Evolutionary conservation across 495 filamentous ascomycete genomes (phyloP).

Genomic region (Podospora pseudocomata): DNA sequence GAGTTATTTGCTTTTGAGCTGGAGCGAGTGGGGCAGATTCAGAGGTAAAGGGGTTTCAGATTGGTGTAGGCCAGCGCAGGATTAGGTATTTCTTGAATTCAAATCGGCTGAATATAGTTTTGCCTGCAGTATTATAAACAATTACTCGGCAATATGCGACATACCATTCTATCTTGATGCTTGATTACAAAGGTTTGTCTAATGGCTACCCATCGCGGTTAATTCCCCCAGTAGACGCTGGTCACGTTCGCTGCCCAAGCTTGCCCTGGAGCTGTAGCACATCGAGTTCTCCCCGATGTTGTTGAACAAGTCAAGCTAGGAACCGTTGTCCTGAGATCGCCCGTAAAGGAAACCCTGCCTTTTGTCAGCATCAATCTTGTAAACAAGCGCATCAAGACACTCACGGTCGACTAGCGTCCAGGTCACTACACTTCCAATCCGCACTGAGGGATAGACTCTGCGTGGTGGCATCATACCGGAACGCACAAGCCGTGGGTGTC

Average conservation of each 20-base stretch:
- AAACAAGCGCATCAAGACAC: constrained; percentile 8
- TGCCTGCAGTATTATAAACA: too few relatives aligned
- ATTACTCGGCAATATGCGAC: neutral
- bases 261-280: neutral
- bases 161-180: neutral
- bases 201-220: neutral
- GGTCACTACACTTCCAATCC: constrained; percentile 29
- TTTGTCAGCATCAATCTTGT: neutral
- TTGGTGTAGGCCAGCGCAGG: too few relatives aligned
- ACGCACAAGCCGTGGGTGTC: constrained; percentile 22
- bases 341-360: constrained; percentile 12
- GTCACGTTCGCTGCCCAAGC: constrained; percentile 15
- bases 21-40: neutral
- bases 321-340: constrained; percentile 12
- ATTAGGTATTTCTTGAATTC: too few relatives aligned
- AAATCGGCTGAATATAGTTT: too few relatives aligned
- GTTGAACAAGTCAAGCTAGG: constrained; percentile 12
- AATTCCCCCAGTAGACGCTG: neutral
- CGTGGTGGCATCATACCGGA: constrained; percentile 17
- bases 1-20: neutral
- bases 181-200: neutral
- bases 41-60: neutral
- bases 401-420: constrained; percentile 28
- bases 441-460: constrained; percentile 19
- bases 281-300: constrained; percentile 1